Evolutionary conservation across 2,329 filamentous ascomycete species (phyloP), one percentile per base, ranked within the genome.

Genomic region (Calonectria pseudoreteaudii): DNA sequence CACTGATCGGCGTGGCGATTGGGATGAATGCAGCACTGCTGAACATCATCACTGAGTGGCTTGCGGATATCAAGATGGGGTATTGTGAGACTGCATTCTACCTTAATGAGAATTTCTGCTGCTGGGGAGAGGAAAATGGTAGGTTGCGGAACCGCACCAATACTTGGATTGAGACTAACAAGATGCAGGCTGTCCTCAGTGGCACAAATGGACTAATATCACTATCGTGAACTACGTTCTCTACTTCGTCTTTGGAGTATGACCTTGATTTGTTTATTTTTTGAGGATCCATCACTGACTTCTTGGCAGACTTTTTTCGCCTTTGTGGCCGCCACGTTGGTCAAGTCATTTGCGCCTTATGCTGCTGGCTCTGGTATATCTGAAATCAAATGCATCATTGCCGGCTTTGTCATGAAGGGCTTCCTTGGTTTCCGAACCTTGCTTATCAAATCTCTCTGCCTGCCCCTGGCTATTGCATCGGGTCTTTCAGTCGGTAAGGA

Each of bases 311-410:
- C 93, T 2, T 82, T 94, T 3, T 98, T 98, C 83, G 94, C 96
- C 23, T 94, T 94, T 68, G 93, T 93, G 4, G 93, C 96, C 3
- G 96, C 96, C 0, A 92, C 90, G 47, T 88, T 99, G 50, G 97
- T 99, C 82, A 97, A 95, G 83, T 92, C 92, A 1, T 98, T 97
- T 84, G 96, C 97, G 6, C 97, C 97, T 0, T 99, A 99, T 83
- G 97, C 97, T 14, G 97, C 97, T 41, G 97, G 97, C 20, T 98
- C 95, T 16, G 97, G 97, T 50, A 99, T 99, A 72, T 98, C 95
- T 16, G 97, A 99, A 86, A 99, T 99, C 89, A 99, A 99, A 85
- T 98, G 95, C 85, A 98, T 99, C 82, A 98, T 99, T 82, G 97
- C 96, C 6, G 97, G 97, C 4, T 99, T 99, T 83, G 95, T 98